Evolutionary conservation across 2,329 filamentous ascomycete genomes (phyloP), one percentile per base, ranked within the genome.

Genomic region (Chaetomiaceae sp.): DNA sequence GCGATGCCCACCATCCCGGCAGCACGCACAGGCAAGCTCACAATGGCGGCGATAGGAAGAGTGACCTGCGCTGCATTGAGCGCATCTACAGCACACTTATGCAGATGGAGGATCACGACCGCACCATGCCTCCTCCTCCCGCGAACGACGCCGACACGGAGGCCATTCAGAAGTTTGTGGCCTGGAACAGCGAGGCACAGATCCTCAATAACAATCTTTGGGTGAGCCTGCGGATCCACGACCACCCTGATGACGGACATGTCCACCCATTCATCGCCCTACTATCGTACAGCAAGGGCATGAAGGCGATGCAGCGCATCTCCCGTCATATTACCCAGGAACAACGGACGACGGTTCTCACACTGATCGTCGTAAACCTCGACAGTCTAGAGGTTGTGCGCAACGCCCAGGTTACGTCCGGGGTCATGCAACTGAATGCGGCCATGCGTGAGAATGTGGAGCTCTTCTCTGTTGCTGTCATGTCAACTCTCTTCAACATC

Each of bases 201-300:
- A 70, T 76, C n/a, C 78, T 95, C 55, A 95, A 92, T 63, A 76
- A 81, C 44, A 83, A 86, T 66, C 78, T 99, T 11, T 99, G 94
- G 94, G 75, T 80, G 37, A 83, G 88, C 54, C 79, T 96, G 46
- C 95, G 95, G 73, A 89, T 99, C 45, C 89, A 96, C 72, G 92
- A 96, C 67, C 91, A 90, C 1, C 94, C 96, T 61, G 51, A 51
- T 10, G 37, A 42, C 13, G 56, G 58, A 16, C 46, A 29, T 13
- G 78, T 84, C 16, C 94, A 99, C 68, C 94, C 94, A 0, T 99
- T 99, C 72, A 96, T 99, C 62, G 89, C 91, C 42, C 92, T 99
- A 69, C 76, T 99, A 42, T 95, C 91, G 4, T 95, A 94, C 65
- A 83, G 86, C 61, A 99, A 99, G 75, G 94, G 94, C 65, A 97